Evolutionary conservation across 306 rosid genomes (phyloP), one percentile per base, ranked within the genome.

Genomic region (Vicia faba): DNA sequence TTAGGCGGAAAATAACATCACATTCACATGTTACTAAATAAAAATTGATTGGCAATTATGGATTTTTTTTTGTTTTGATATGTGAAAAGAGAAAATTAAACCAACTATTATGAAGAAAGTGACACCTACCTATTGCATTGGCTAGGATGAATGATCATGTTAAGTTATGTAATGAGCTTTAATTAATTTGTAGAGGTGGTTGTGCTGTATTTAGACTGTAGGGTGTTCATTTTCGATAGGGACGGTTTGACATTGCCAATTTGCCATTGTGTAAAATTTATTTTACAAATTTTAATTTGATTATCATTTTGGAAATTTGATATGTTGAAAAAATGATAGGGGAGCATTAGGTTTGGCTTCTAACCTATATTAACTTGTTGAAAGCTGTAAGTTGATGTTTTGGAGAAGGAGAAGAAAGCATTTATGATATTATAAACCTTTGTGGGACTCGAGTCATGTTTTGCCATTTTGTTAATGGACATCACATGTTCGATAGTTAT

Each of bases 401-500:
- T 15, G 11, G 14, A 25, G 13, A 36, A 29, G 33, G 35, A 51
- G 36, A 14, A 41, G 61, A 78, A 51, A 66, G 67, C 78, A 72
- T 67, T 72, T 67, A 72, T 72, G 67, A 61, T 25, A 25, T 41
- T n/a, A 40, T 36, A 60, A 19, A 53, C 66, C 25, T 33, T 39
- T 46, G 10, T 46, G 54, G 25, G 54, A 46, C 23, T 46, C 18
- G 0, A 44, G 16, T 14, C 15, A 46, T 46, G 54, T 15, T 49
- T 40, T 49, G 18, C 77, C 33, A 61, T 31, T 61, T 53, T 19
- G 38, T 39, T 7, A 3, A 59, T 50, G 13, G 58, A 38, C 67
- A 72, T 72, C 76, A 76, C 75, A 70, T 61, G 63, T 58, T 66
- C 53, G 23, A 0, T 38, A 33, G 38, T 33, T 11, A 25, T 66